These are phyloP conservation scores for Phytophthora sansomeana DNA, from an alignment of 352 stramenopile genomes.

Conservation along the genomic window DNA sequence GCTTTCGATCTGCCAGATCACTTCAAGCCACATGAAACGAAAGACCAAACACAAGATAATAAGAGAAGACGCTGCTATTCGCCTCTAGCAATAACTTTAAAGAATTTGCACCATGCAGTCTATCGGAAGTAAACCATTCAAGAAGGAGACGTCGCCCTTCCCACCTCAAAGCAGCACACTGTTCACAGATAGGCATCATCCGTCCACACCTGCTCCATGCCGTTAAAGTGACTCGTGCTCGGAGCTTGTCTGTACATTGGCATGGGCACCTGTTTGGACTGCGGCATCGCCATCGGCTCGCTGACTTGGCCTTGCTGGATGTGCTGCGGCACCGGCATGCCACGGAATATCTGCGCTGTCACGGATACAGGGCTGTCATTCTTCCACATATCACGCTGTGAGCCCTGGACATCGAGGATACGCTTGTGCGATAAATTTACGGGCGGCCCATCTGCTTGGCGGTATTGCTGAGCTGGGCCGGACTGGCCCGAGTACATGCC, in stretches of 20 bases:
- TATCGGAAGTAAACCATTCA: slow-evolving; percentile 33
- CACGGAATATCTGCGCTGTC: slow-evolving; percentile 63
- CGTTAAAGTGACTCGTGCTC: slow-evolving; percentile 55
- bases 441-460: slow-evolving; percentile 39
- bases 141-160: neutral
- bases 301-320: slow-evolving; percentile 40
- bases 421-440: slow-evolving; percentile 66
- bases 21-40: slow-evolving; percentile 1
- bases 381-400: slow-evolving; percentile 66
- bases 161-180: slow-evolving; percentile 27
- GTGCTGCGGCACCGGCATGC: slow-evolving; percentile 33
- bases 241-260: slow-evolving; percentile 59
- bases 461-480: slow-evolving; percentile 37
- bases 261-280: slow-evolving; percentile 51
- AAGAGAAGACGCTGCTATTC: slow-evolving; percentile 37
- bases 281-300: slow-evolving; percentile 41
- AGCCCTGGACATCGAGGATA: slow-evolving; percentile 59
- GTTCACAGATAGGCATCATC: slow-evolving; percentile 49
- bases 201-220: slow-evolving; percentile 73
- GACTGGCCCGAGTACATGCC: slow-evolving; percentile 34
- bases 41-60: slow-evolving; percentile 4
- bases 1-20: no score
- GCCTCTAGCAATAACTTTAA: slow-evolving; percentile 45
- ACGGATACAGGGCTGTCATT: slow-evolving; percentile 73
- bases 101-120: slow-evolving; percentile 32